Conservation (phyloP, 805 yeast species). For the Ogataea naganishii region DNA sequence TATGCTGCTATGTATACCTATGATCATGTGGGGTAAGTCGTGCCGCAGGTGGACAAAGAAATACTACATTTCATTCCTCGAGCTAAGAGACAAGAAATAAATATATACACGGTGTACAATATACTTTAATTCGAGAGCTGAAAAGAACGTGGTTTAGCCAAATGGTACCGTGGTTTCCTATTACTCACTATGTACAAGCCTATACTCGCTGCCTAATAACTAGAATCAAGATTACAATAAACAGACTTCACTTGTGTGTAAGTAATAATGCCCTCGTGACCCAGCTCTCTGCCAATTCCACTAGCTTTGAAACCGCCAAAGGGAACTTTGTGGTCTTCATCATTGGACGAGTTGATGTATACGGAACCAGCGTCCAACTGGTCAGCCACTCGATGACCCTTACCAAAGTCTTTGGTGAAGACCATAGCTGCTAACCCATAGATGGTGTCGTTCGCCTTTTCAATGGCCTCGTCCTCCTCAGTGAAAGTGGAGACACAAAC, state of each 20-base stretch:
- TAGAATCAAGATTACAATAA: constrained; percentile 39
- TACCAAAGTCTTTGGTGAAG: constrained; percentile 58
- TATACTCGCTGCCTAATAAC: no score
- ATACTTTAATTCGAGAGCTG: no score
- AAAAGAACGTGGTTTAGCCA: no score
- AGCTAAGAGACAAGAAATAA: constrained; percentile 46
- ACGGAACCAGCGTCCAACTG: constrained; percentile 60
- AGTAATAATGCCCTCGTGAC: constrained; percentile 59
- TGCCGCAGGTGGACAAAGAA: constrained; percentile 50
- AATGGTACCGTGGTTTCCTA: no score
- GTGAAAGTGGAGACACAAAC: constrained; percentile 58
- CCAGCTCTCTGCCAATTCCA: constrained; percentile 78
- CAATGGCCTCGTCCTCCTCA: constrained; percentile 59
- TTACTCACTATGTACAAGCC: no score
- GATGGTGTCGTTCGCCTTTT: constrained; percentile 59
- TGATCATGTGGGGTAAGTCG: constrained; percentile 48
- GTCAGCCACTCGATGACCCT: constrained; percentile 56
- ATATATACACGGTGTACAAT: no score
- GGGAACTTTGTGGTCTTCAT: constrained; percentile 56
- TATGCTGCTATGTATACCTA: constrained; percentile 45
- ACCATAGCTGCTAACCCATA: constrained; percentile 83
- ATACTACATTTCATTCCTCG: constrained; percentile 45
- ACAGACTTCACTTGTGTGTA: constrained; percentile 74
- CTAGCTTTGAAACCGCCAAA: constrained; percentile 77
- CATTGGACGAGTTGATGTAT: constrained; percentile 64